Evolutionary conservation across 495 filamentous ascomycete genomes (phyloP).

Genomic region (Trichoderma orchidacearum): DNA sequence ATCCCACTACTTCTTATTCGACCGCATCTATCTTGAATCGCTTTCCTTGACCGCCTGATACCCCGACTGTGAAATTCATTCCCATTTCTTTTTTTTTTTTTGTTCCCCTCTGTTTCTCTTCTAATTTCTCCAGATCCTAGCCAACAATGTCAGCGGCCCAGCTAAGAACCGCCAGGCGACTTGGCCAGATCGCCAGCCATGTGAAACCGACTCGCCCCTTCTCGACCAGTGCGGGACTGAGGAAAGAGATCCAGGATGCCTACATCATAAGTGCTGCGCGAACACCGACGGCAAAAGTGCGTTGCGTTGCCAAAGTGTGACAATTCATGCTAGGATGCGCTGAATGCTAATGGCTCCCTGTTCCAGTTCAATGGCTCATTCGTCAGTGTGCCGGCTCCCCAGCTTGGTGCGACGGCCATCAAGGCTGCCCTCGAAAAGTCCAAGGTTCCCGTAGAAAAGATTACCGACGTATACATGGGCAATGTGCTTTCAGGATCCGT

Average conservation of each 20-base stretch:
- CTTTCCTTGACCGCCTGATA: not conserved
- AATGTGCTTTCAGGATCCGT: constrained; percentile 79
- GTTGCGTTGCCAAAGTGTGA: constrained; percentile 5
- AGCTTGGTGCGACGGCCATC: constrained; percentile 79
- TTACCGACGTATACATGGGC: constrained; percentile 92
- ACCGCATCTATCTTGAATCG: not conserved
- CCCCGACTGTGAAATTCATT: not conserved
- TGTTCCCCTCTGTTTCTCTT: not conserved
- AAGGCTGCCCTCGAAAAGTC: constrained; percentile 78
- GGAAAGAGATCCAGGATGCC: constrained; percentile 65
- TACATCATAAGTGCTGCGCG: constrained; percentile 84
- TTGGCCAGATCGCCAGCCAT: constrained; percentile 9
- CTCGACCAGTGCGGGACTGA: constrained; percentile 42
- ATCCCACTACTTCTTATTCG: not conserved
- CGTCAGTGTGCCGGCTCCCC: constrained; percentile 64
- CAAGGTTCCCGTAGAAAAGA: constrained; percentile 56
- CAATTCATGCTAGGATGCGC: not conserved
- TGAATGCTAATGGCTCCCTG: too few species aligned
- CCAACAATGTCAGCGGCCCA: constrained; percentile 7
- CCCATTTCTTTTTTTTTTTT: not conserved
- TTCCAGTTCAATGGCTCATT: constrained; percentile 84
- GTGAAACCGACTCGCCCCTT: constrained; percentile 45
- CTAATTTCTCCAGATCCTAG: not conserved
- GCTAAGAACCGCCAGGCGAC: constrained; percentile 20
- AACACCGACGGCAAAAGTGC: constrained; percentile 78